A percentile compares a stretch with the other conserved stretches of the same genome.
These are phyloP conservation scores for Porogramme epimiltina DNA, from an alignment of 1,284 basidiomycete species.

Conservation along the genomic window DNA sequence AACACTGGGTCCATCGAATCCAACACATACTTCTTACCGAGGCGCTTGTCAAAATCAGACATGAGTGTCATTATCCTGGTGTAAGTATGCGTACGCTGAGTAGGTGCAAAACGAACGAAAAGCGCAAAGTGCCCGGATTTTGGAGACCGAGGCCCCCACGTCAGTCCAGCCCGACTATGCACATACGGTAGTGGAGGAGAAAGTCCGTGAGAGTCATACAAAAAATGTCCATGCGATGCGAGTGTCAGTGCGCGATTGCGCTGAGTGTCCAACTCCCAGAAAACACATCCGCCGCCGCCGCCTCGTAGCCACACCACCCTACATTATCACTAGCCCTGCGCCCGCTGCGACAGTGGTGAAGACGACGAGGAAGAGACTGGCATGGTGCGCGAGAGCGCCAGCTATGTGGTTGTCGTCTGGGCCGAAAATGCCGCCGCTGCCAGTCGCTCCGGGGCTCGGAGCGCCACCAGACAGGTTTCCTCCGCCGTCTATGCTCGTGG, in stretches of 20 bases:
- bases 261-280: constrained; percentile 14
- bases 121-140: neutral
- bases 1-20: too few species aligned
- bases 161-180: constrained; percentile 9
- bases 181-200: constrained; percentile 9
- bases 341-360: constrained; percentile 47
- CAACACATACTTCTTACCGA: too few species aligned
- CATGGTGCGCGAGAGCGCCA: constrained; percentile 46
- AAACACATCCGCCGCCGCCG: neutral
- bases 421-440: constrained; percentile 47
- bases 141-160: neutral
- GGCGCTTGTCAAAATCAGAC: neutral
- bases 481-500: constrained; percentile 52
- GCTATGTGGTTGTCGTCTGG: constrained; percentile 67
- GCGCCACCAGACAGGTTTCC: constrained; percentile 49
- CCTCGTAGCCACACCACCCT: constrained; percentile 8
- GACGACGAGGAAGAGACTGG: constrained; percentile 41
- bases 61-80: constrained; percentile 10
- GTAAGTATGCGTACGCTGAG: constrained; percentile 3
- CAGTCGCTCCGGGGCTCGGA: constrained; percentile 47
- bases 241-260: constrained; percentile 5
- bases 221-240: constrained; percentile 19
- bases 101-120: neutral
- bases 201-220: constrained; percentile 25
- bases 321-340: constrained; percentile 49